Percentiles rank a stretch among this genome's conserved stretches.
These are phyloP conservation scores for Cryphonectria radicalis DNA, from an alignment of 2,329 filamentous ascomycete species.

Conservation along the genomic window DNA sequence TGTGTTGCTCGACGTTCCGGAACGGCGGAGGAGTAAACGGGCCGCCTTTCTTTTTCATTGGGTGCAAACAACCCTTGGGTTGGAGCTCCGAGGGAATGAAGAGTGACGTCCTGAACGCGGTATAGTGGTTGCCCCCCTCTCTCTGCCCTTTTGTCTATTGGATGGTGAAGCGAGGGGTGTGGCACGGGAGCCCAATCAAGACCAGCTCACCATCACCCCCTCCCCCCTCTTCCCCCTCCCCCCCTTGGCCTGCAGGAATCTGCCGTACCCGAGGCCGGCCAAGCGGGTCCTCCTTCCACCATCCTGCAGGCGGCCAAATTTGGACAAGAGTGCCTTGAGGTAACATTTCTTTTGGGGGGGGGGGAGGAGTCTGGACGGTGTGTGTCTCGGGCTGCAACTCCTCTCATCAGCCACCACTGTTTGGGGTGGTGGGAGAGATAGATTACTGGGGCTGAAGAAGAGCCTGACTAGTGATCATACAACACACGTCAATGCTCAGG, in stretches of 20 bases:
- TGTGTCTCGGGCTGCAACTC: background rate
- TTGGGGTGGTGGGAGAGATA: background rate
- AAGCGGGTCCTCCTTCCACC: background rate
- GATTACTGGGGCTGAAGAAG: background rate
- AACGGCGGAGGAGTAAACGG: conserved; percentile 1
- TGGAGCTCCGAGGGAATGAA: background rate
- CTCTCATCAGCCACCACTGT: background rate
- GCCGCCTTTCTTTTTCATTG: conserved; percentile 15
- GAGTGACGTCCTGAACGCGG: background rate
- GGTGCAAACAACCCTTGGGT: background rate
- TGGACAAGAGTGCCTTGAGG: background rate
- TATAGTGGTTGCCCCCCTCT: background rate
- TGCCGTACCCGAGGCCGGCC: background rate
- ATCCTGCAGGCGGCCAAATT: background rate
- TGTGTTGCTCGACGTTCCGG: background rate
- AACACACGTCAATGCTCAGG: background rate
- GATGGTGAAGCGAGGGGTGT: conserved; percentile 1
- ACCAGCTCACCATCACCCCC: background rate
- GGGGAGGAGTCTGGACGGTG: background rate
- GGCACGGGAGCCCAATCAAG: background rate
- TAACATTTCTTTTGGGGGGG: background rate
- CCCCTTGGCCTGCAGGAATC: background rate
- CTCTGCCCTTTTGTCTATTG: background rate
- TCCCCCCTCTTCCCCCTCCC: background rate
- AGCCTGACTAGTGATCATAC: background rate